phyloP scores from a whole-genome alignment of 208 protist species.

The Trypanosoma grayi region DNA sequence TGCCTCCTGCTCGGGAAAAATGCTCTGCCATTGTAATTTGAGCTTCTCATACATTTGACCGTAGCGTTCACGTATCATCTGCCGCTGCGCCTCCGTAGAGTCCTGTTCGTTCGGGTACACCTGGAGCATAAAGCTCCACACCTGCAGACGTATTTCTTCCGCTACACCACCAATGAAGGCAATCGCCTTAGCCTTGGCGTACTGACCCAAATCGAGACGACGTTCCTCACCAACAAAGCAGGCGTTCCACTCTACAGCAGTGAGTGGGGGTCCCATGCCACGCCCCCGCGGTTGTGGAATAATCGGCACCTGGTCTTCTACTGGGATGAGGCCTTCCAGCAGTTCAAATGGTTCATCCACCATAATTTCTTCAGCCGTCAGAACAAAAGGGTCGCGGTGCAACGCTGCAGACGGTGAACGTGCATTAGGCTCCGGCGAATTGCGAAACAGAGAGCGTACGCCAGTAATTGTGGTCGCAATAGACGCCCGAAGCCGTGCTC shows the following conservation, averaged over 20 bases:
- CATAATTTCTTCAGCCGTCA: not conserved
- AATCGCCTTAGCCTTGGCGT: slow-evolving; percentile 13
- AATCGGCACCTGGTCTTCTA: slow-evolving; percentile 23
- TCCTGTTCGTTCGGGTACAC: slow-evolving; percentile 36
- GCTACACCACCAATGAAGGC: slow-evolving; percentile 46
- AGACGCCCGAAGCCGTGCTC: not conserved
- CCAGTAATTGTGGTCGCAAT: slow-evolving; percentile 10
- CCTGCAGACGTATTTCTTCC: slow-evolving; percentile 47
- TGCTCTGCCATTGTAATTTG: slow-evolving; percentile 73
- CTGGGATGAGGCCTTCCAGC: slow-evolving; percentile 11
- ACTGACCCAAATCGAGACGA: slow-evolving; percentile 17
- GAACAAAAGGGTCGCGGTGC: no score
- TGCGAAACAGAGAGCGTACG: not conserved
- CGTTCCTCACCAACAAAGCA: slow-evolving; percentile 34
- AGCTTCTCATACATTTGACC: slow-evolving; percentile 47
- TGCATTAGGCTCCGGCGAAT: no score
- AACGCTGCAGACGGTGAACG: no score
- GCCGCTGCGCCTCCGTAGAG: slow-evolving; percentile 35
- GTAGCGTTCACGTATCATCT: slow-evolving; percentile 25
- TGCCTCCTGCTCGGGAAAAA: slow-evolving; percentile 65
- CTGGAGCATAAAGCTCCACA: slow-evolving; percentile 77
- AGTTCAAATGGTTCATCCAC: slow-evolving; percentile 24
- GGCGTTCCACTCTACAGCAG: slow-evolving; percentile 24
- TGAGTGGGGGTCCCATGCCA: slow-evolving; percentile 26
- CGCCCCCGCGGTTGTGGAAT: slow-evolving; percentile 1